phyloP scores from a whole-genome alignment of 2,329 filamentous ascomycete species.

The Penicillium hordei region DNA sequence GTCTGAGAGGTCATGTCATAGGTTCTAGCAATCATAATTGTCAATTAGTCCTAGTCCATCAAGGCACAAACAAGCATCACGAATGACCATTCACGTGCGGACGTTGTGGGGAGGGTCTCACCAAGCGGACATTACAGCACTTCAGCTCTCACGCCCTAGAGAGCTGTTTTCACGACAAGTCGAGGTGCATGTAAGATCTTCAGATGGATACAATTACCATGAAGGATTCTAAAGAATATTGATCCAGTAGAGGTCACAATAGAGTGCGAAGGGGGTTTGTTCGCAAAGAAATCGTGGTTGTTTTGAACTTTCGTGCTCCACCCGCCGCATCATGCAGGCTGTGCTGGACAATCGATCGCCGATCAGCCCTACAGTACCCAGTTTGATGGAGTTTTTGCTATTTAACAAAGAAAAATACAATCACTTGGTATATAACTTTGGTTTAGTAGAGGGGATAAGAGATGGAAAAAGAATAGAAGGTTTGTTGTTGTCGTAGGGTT shows the following conservation, averaged over 20 bases:
- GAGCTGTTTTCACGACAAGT: conserved; percentile 7
- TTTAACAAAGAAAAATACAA: not conserved
- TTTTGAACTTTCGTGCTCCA: conserved; percentile 42
- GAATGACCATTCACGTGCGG: conserved; percentile 16
- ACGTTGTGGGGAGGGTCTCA: conserved; percentile 21
- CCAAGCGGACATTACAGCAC: conserved; percentile 29
- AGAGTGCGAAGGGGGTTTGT: conserved; percentile 10
- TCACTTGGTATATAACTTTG: not conserved
- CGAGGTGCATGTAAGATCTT: conserved; percentile 12
- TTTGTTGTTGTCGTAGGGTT: not conserved
- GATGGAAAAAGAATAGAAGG: not conserved
- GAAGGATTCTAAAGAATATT: not conserved
- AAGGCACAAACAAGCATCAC: conserved; percentile 12
- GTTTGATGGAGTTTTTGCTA: not conserved
- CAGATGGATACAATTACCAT: not conserved
- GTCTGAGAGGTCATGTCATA: conserved; percentile 36
- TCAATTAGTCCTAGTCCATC: conserved; percentile 14
- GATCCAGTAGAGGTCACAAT: not conserved
- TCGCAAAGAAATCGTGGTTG: conserved; percentile 22
- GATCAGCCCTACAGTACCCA: conserved; percentile 35
- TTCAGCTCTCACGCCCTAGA: conserved; percentile 28
- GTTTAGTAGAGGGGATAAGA: not conserved
- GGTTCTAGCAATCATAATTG: conserved; percentile 16
- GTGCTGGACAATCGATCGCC: conserved; percentile 31
- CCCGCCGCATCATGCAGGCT: conserved; percentile 38